Evolutionary conservation across 179 eudicot genomes (phyloP).

Genomic region (Spergularia azorica): DNA sequence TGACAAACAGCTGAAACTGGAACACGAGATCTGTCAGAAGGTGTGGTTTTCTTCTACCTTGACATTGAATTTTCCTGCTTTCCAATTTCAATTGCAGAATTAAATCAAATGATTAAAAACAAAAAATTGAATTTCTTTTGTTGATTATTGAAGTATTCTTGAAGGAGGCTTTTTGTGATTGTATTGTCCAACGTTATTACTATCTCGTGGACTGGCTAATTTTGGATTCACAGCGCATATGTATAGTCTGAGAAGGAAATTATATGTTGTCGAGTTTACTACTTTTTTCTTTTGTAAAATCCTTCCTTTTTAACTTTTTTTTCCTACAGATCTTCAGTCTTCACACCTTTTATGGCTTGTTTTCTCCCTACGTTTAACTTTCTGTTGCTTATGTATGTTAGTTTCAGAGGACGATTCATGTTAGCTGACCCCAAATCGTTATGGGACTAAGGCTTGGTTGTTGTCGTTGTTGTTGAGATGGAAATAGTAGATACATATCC

Average conservation of each 20-base stretch:
- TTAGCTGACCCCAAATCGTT: too few species aligned
- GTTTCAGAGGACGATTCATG: too few species aligned
- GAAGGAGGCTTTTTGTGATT: background rate
- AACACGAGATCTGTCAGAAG: conserved; percentile 78
- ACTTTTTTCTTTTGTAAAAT: too few species aligned
- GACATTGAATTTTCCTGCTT: conserved; percentile 8
- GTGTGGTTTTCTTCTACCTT: conserved; percentile 29
- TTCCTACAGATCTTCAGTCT: too few species aligned
- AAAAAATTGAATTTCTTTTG: background rate
- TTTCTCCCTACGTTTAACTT: too few species aligned
- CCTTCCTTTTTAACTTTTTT: too few species aligned
- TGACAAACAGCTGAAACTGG: conserved; percentile 91
- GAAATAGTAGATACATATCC: background rate
- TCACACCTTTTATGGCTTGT: too few species aligned
- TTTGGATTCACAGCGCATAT: background rate
- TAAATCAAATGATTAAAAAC: background rate
- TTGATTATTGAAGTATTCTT: background rate
- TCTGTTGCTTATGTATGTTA: too few species aligned
- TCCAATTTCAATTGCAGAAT: conserved; percentile 4
- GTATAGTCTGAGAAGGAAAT: background rate
- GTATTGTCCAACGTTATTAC: background rate
- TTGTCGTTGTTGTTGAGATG: background rate
- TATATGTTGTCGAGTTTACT: background rate
- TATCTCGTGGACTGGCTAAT: background rate
- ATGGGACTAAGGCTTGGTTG: too few species aligned